A percentile compares a stretch with the other conserved stretches of the same genome.
Evolutionary conservation across 2,329 filamentous ascomycete species (phyloP).

Genomic region (Zymoseptoria brevis): DNA sequence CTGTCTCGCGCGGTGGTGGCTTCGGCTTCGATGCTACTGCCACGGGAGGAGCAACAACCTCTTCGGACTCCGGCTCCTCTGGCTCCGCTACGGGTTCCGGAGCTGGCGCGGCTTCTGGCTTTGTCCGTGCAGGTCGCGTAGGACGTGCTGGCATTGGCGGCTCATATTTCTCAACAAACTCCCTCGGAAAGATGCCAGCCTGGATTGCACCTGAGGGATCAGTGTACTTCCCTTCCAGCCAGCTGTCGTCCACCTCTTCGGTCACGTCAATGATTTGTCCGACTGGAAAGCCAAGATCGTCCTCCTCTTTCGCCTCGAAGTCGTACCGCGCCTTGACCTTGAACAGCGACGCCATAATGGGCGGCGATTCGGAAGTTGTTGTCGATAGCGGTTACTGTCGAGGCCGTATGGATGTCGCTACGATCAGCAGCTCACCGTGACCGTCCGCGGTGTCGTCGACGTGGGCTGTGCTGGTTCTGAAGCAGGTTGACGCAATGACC

Average conservation of each 20-base stretch:
- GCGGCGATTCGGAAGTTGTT: conserved; percentile 1
- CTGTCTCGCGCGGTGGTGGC: conserved; percentile 24
- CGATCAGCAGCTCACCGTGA: not conserved
- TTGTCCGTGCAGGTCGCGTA: conserved; percentile 58
- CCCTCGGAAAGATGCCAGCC: conserved; percentile 86
- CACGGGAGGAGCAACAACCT: conserved; percentile 23
- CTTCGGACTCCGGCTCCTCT: conserved; percentile 13
- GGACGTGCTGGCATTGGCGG: conserved; percentile 84
- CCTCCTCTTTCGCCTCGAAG: conserved; percentile 85
- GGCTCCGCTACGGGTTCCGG: conserved; percentile 27
- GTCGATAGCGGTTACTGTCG: conserved; percentile 1
- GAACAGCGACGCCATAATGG: conserved; percentile 48
- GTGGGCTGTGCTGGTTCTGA: not conserved
- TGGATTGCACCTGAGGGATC: conserved; percentile 66
- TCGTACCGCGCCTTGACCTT: conserved; percentile 95
- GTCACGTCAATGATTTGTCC: conserved; percentile 92
- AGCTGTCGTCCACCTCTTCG: conserved; percentile 85
- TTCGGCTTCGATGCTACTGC: conserved; percentile 31
- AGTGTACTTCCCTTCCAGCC: conserved; percentile 83
- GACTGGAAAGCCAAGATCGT: conserved; percentile 78
- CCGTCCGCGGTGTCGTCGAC: not conserved
- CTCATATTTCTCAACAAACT: conserved; percentile 96
- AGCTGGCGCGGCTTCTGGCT: conserved; percentile 31
- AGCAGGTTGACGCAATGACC: conserved; percentile 5
- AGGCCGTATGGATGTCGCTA: not conserved